Conservation (phyloP, 768 basidiomycete genomes). For the Leccinum fibrillosum region DNA sequence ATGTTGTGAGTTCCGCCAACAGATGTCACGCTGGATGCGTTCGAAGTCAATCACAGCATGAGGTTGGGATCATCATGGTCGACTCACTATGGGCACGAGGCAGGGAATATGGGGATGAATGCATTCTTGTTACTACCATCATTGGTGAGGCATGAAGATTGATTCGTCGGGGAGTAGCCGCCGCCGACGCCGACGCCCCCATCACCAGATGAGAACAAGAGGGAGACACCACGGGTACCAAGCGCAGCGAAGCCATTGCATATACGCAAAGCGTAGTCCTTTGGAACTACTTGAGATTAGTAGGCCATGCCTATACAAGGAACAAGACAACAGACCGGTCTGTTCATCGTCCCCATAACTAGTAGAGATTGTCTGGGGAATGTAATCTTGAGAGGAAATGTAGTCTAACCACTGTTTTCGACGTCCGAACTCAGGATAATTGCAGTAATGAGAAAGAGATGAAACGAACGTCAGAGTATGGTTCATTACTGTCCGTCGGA, state of each 20-base stretch:
- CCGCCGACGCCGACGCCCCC: conserved; percentile 62
- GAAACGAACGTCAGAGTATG: conserved; percentile 39
- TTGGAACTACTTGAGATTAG: conserved; percentile 45
- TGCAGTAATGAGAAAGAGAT: conserved; percentile 16
- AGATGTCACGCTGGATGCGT: conserved; percentile 53
- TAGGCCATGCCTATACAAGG: background rate
- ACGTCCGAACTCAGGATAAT: background rate
- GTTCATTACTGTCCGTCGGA: conserved; percentile 45
- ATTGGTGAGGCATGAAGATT: conserved; percentile 51
- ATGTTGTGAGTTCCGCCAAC: conserved; percentile 64
- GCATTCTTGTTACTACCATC: conserved; percentile 49
- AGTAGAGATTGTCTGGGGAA: conserved; percentile 64
- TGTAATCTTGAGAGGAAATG: conserved; percentile 41
- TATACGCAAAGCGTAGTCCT: conserved; percentile 51
- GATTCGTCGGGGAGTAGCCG: conserved; percentile 43
- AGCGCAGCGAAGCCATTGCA: conserved; percentile 65
- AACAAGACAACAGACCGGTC: conserved; percentile 40
- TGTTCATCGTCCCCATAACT: conserved; percentile 75
- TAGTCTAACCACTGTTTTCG: conserved; percentile 58
- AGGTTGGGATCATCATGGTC: too few relatives aligned
- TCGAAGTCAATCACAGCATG: background rate
- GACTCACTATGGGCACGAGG: conserved; percentile 53
- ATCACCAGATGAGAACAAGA: conserved; percentile 68
- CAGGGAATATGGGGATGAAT: conserved; percentile 63
- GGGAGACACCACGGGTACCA: conserved; percentile 61